Conservation (phyloP, 495 filamentous ascomycete species). For the Sporormia fimetaria region DNA sequence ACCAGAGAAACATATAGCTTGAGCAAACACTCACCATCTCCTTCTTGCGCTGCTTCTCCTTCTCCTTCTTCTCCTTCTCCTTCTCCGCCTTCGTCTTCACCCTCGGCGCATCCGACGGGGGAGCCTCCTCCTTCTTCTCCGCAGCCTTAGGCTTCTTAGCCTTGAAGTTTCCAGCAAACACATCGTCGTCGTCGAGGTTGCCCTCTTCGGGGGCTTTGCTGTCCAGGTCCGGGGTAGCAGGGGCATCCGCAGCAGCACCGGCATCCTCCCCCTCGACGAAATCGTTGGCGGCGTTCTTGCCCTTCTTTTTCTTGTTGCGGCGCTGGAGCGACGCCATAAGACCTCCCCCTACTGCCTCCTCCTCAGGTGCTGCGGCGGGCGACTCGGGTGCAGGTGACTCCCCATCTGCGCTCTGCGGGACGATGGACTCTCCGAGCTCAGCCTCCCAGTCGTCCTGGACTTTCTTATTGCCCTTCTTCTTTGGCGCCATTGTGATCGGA, state of each 20-base stretch:
- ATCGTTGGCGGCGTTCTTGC: slow-evolving; percentile 71
- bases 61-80: slow-evolving; percentile 88
- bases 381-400: slow-evolving; percentile 38
- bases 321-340: slow-evolving; percentile 82
- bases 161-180: slow-evolving; percentile 57
- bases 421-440: slow-evolving; percentile 66
- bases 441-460: slow-evolving; percentile 86
- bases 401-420: slow-evolving; percentile 25
- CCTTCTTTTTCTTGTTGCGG: slow-evolving; percentile 81
- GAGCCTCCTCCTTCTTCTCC: slow-evolving; percentile 34
- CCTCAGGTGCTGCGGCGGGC: slow-evolving; percentile 38
- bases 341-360: slow-evolving; percentile 49
- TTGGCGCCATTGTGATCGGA: slow-evolving; percentile 58
- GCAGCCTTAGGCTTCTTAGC: slow-evolving; percentile 47
- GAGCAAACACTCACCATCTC: slow-evolving; percentile 45
- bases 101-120: slow-evolving; percentile 50
- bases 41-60: slow-evolving; percentile 88
- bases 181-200: slow-evolving; percentile 60
- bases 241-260: slow-evolving; percentile 34
- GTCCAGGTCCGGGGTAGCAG: slow-evolving; percentile 35
- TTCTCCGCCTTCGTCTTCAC: slow-evolving; percentile 93
- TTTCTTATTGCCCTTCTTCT: slow-evolving; percentile 85
- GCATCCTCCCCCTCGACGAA: slow-evolving; percentile 63
- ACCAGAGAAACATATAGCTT: slow-evolving; percentile 19
- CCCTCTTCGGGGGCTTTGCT: slow-evolving; percentile 76